phyloP scores from a whole-genome alignment of 805 yeast species.

The Starmerella ratchasimensis region DNA sequence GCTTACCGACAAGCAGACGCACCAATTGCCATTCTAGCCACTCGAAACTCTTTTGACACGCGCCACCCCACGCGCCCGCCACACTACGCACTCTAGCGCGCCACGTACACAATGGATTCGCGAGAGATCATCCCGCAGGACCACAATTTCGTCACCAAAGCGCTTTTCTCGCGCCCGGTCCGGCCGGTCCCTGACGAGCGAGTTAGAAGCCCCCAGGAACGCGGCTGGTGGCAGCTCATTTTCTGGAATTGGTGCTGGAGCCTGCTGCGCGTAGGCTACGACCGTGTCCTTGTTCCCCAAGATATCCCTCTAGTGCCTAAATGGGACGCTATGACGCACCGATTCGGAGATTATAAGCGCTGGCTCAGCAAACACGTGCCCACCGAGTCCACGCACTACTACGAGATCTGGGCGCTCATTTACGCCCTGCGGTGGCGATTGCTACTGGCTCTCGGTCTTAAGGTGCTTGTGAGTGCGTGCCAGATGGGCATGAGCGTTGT shows the following conservation, averaged over 20 bases:
- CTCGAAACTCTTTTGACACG: too few relatives aligned
- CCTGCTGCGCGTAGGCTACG: slow-evolving; percentile 28
- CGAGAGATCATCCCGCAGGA: slow-evolving; percentile 11
- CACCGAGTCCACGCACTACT: slow-evolving; percentile 5
- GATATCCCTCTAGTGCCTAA: slow-evolving; percentile 16
- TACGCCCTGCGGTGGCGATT: slow-evolving; percentile 15
- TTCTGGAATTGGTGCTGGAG: slow-evolving; percentile 44
- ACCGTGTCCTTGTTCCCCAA: slow-evolving; percentile 15
- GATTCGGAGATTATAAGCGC: slow-evolving; percentile 10
- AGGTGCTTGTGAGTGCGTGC: slow-evolving; percentile 5
- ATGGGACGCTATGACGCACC: slow-evolving; percentile 8
- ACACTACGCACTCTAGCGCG: too few relatives aligned
- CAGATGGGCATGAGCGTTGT: slow-evolving; percentile 15
- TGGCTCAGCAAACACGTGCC: slow-evolving; percentile 10
- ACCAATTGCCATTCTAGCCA: too few relatives aligned
- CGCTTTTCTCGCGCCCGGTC: slow-evolving; percentile 10
- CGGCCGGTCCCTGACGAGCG: slow-evolving; percentile 18
- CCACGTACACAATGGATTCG: too few relatives aligned
- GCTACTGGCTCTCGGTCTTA: slow-evolving; percentile 2
- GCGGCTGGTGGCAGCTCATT: slow-evolving; percentile 28
- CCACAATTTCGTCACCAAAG: slow-evolving; percentile 11
- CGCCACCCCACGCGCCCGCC: too few relatives aligned
- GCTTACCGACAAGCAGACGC: too few relatives aligned
- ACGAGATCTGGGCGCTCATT: slow-evolving; percentile 15
- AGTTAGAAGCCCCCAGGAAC: slow-evolving; percentile 9